These are phyloP conservation scores for Cercospora sp. DNA, from an alignment of 2,329 filamentous ascomycete genomes.

Conservation along the genomic window DNA sequence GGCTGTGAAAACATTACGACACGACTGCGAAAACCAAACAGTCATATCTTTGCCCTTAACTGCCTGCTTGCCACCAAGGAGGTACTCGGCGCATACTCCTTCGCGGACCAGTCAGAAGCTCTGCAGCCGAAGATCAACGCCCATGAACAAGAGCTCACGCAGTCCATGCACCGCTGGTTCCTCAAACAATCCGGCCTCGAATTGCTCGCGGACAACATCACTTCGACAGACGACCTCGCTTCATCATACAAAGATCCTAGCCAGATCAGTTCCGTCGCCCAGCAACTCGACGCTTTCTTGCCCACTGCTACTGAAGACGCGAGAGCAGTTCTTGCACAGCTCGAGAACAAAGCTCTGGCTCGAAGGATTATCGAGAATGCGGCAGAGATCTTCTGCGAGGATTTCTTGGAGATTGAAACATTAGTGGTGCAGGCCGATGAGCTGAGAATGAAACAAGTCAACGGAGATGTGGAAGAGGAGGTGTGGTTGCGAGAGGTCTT, in stretches of 20 bases:
- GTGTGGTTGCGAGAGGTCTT: conserved; percentile 57
- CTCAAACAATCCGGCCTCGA: conserved; percentile 71
- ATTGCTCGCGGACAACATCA: conserved; percentile 42
- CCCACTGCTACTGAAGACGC: conserved; percentile 93
- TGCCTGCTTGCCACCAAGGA: conserved; percentile 63
- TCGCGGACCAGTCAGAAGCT: conserved; percentile 52
- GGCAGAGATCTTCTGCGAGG: conserved; percentile 77
- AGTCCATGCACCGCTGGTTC: conserved; percentile 65
- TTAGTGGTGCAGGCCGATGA: conserved; percentile 63
- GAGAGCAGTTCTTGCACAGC: conserved; percentile 71
- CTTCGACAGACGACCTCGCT: conserved; percentile 27
- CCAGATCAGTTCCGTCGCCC: conserved; percentile 66
- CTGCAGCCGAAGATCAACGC: conserved; percentile 33
- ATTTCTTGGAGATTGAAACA: conserved; percentile 73
- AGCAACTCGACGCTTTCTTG: conserved; percentile 83
- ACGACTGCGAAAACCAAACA: conserved; percentile 59
- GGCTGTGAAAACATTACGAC: conserved; percentile 71
- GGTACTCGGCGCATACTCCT: conserved; percentile 61
- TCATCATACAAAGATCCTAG: conserved; percentile 34
- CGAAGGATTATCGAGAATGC: conserved; percentile 79
- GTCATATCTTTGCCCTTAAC: conserved; percentile 72
- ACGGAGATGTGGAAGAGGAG: conserved; percentile 41
- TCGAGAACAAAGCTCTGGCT: conserved; percentile 72
- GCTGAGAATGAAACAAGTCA: conserved; percentile 39
- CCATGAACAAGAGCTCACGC: conserved; percentile 53